These are phyloP conservation scores for Xylaria sp. DNA, from an alignment of 2,329 filamentous ascomycete genomes.

Conservation along the genomic window DNA sequence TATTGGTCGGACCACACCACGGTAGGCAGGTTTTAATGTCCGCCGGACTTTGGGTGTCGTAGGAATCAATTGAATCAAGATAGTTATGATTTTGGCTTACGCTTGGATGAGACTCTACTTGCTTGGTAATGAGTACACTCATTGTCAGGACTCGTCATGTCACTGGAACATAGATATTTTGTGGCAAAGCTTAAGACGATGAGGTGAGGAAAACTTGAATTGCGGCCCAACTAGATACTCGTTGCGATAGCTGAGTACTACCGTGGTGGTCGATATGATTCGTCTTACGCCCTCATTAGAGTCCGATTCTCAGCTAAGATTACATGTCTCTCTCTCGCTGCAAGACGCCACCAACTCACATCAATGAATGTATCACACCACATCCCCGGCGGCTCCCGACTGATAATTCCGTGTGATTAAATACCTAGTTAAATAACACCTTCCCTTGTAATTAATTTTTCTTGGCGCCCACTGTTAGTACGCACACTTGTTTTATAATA, in stretches of 20 bases:
- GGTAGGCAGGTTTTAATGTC: background rate
- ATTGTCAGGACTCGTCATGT: background rate
- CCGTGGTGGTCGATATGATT: background rate
- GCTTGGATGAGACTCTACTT: background rate
- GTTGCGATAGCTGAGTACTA: background rate
- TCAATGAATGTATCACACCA: background rate
- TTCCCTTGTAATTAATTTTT: too few relatives aligned
- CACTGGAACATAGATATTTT: background rate
- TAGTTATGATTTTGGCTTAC: background rate
- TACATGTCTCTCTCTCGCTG: background rate
- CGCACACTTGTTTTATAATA: too few relatives aligned
- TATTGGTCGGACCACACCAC: too few relatives aligned
- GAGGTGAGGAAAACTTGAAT: background rate
- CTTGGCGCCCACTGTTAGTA: too few relatives aligned
- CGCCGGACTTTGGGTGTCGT: background rate
- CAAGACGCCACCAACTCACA: background rate
- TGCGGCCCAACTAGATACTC: too few relatives aligned
- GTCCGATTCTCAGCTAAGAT: background rate
- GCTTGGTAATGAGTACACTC: background rate
- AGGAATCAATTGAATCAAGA: background rate
- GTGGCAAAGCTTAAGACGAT: background rate
- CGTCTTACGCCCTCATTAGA: background rate
- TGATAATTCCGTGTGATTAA: too few relatives aligned
- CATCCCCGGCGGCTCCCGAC: background rate
- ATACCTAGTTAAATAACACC: background rate